A percentile compares a stretch with the other conserved stretches of the same genome.
phyloP scores from a whole-genome alignment of 129 eudicot species.

The Lactuca sativa region DNA sequence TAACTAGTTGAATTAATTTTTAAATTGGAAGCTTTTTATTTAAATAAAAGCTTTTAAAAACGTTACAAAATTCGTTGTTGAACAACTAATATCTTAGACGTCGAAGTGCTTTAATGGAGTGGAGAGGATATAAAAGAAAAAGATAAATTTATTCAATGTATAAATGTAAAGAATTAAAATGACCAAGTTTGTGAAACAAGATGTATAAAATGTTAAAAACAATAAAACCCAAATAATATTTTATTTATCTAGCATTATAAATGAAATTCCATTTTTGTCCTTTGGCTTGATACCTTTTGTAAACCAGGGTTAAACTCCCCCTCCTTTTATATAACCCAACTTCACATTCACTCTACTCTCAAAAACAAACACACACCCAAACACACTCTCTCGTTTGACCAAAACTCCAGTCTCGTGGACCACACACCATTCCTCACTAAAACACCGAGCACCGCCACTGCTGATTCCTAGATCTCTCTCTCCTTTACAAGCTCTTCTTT shows the following conservation, averaged over 20 bases:
- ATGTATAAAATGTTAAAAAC: neutral
- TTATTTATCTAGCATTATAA: neutral
- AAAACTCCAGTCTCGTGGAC: slow-evolving; percentile 21
- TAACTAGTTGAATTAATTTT: no score
- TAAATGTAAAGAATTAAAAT: no score
- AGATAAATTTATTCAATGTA: no score
- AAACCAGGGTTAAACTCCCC: slow-evolving; percentile 21
- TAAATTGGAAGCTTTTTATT: no score
- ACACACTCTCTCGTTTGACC: slow-evolving; percentile 26
- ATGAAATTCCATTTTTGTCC: slow-evolving; percentile 13
- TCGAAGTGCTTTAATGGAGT: no score
- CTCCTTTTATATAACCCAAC: slow-evolving; percentile 24
- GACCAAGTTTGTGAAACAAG: no score
- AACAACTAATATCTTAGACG: no score
- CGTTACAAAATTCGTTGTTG: no score
- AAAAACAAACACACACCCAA: neutral
- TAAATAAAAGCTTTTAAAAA: no score
- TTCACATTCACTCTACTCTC: slow-evolving; percentile 16
- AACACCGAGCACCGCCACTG: slow-evolving; percentile 22
- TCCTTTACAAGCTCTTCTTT: neutral
- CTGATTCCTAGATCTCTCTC: slow-evolving; percentile 6
- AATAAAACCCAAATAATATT: neutral
- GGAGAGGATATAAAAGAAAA: no score
- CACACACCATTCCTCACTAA: slow-evolving; percentile 29
- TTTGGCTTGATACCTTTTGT: slow-evolving; percentile 21